Evolutionary conservation across 1,139 yeast genomes (phyloP).

Genomic region (Candida tunisiensis): DNA sequence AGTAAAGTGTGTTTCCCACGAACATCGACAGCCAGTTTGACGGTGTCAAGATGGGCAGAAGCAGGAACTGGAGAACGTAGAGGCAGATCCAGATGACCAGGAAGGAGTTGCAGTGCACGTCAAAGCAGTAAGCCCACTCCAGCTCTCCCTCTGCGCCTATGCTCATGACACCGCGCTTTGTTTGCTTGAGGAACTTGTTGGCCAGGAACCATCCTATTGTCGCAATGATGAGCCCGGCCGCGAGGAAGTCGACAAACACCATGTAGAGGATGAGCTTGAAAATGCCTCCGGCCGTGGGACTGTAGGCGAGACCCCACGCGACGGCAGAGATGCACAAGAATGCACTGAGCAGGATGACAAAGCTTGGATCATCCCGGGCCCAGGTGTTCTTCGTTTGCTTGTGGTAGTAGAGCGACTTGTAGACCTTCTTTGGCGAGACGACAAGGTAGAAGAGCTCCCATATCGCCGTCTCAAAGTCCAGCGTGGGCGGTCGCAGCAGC

Average conservation of each 20-base stretch:
- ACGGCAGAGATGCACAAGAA: conserved; percentile 59
- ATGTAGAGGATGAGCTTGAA: conserved; percentile 52
- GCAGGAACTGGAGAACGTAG: conserved; percentile 59
- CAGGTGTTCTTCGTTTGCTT: conserved; percentile 53
- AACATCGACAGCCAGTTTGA: conserved; percentile 49
- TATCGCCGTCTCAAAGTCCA: conserved; percentile 82
- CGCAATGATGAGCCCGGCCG: conserved; percentile 53
- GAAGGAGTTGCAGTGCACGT: conserved; percentile 81
- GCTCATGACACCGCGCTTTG: conserved; percentile 12
- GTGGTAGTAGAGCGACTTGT: conserved; percentile 66
- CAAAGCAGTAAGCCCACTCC: conserved; percentile 93
- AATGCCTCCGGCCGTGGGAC: conserved; percentile 43
- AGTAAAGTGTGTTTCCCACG: conserved; percentile 64
- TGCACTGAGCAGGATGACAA: conserved; percentile 50
- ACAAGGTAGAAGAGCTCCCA: conserved; percentile 78
- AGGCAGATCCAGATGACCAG: conserved; percentile 64
- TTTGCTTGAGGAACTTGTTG: conserved; percentile 37
- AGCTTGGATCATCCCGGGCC: conserved; percentile 87
- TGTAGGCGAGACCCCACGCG: conserved; percentile 82
- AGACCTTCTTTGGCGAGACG: conserved; percentile 64
- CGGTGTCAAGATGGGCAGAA: conserved; percentile 53
- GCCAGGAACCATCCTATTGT: conserved; percentile 60
- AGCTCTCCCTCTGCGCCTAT: conserved; percentile 38
- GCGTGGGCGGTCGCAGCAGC: conserved; percentile 57
- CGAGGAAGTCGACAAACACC: conserved; percentile 72